Base-by-base conservation (phyloP, 1,284 basidiomycete species). In the Porodaedalea pini region DNA sequence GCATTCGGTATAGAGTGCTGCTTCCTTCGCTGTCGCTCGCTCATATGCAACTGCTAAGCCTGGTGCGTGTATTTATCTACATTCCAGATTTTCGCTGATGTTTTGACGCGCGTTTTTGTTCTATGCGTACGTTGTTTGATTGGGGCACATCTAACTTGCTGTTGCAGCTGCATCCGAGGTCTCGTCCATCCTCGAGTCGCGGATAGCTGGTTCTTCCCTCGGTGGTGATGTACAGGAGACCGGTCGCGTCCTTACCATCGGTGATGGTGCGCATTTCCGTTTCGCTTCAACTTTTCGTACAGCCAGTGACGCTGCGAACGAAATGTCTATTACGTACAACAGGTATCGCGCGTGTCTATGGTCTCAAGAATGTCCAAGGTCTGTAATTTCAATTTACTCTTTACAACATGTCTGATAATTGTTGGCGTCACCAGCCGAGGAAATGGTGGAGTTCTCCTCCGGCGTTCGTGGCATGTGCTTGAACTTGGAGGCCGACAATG, bases 361-460 rank as follows among this genome's bases (percentile, higher is more conserved):
- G 87, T 75, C 78, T 90, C 67, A 85, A 72, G 75, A 92, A 92
- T 69, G 95, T 98, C 72, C 94, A 97, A 80, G 92, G 91, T 92
- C 67, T 62, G 75, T 70, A 57, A 51, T 51, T 52, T 53, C 43
- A 61, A 32, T 27, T 29, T 29, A 54, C 53, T 53, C 53, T 53
- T 21, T 57, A 57, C 61, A 2, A 5, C 25, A 41, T 62, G 52
- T 61, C 59, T 54, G 55, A 61, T 41, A 48, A 51, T 19, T 21
- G 10, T 36, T 60, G 54, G 47, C 19, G 45, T 48, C 58, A n/a
- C 56, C 70, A 92, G 90, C 91, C 80, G 96, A 99, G 80, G 96
- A 99, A 87, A 98, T 99, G 96, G 96, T 99, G 84, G 96, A 99
- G 84, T 99, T 99, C 86, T 93, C 95, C 60, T 98, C 96, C 58